Evolutionary conservation across 495 filamentous ascomycete genomes (phyloP).

Genomic region (Trichodelitschia bisporula): DNA sequence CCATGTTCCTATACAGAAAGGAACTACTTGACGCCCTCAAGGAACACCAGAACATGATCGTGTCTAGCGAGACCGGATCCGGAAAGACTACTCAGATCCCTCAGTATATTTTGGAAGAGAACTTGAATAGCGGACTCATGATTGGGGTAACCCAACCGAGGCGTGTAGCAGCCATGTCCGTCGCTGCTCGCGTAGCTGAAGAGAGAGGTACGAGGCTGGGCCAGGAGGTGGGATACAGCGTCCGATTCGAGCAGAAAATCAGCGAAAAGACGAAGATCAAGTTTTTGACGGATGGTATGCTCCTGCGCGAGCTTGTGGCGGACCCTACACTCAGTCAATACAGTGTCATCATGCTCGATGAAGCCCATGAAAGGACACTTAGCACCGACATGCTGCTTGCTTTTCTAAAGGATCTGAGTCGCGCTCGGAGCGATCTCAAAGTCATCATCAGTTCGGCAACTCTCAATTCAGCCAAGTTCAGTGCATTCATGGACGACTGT

Average conservation of each 20-base stretch:
- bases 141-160: conserved; percentile 88
- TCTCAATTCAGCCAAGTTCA: conserved; percentile 85
- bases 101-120: conserved; percentile 35
- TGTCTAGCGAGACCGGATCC: conserved; percentile 19
- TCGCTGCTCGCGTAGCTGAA: conserved; percentile 75
- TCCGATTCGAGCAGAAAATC: conserved; percentile 91
- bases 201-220: conserved; percentile 81
- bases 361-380: conserved; percentile 88
- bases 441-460: conserved; percentile 87
- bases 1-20: conserved; percentile 55
- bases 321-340: conserved; percentile 85
- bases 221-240: conserved; percentile 85
- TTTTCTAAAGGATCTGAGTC: conserved; percentile 77
- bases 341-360: conserved; percentile 95
- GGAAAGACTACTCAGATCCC: conserved; percentile 25
- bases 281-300: conserved; percentile 85
- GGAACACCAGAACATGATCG: conserved; percentile 16
- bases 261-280: conserved; percentile 75
- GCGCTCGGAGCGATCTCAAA: conserved; percentile 69
- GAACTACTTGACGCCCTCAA: conserved; percentile 15
- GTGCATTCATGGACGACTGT: conserved; percentile 76
- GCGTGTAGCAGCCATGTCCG: conserved; percentile 77
- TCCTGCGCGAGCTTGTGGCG: conserved; percentile 80
- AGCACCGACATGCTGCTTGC: conserved; percentile 87
- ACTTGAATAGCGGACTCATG: too few species aligned